Base-by-base conservation (phyloP, 1,284 basidiomycete species). In the Austroboletus niveus region DNA sequence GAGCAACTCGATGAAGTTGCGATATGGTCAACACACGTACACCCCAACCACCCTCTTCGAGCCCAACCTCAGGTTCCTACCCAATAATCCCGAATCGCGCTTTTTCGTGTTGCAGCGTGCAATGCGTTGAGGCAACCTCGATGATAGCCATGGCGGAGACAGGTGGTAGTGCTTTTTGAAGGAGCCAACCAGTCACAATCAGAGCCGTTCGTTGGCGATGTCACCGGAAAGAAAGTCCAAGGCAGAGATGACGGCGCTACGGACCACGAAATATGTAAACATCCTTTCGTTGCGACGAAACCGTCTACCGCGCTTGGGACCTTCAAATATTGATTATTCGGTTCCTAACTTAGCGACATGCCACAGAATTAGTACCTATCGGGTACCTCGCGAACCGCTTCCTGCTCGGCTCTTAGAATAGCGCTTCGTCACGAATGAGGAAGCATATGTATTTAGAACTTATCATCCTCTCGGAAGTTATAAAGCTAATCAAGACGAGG, bases 141-240 rank as follows among this genome's bases (percentile, higher is more conserved):
- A 89, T 75, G 54, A 78, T 89, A 39, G 82, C 70, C 44, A 81
- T 73, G n/a, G 12, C n/a, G n/a, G n/a, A n/a, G n/a, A n/a, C 5
- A 8, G 82, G 74, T 2, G 81, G 76, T 0, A 94, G 76, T 11
- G 87, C 80, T 47, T 74, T 76, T 51, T 79, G 73, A 51, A 91
- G 68, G 53, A 27, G 20, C 62, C 53, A 11, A 69, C 51, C 11
- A 68, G n/a, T n/a, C n/a, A n/a, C n/a, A 42, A 22, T 8, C 17
- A 96, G 59, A 87, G 79, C 8, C 79, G 81, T 57, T 89, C 78
- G 63, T 90, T 85, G 48, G 85, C 87, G 58, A 97, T 89, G 70
- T 96, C 92, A 32, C 86, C 92, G 41, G 87, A 82, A 72, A 86
- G 89, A 71, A 95, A 96, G 73, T 97, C 94, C 63, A 97, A 87